Conservation (phyloP, 768 basidiomycete species). For the Amanita exitialis region DNA sequence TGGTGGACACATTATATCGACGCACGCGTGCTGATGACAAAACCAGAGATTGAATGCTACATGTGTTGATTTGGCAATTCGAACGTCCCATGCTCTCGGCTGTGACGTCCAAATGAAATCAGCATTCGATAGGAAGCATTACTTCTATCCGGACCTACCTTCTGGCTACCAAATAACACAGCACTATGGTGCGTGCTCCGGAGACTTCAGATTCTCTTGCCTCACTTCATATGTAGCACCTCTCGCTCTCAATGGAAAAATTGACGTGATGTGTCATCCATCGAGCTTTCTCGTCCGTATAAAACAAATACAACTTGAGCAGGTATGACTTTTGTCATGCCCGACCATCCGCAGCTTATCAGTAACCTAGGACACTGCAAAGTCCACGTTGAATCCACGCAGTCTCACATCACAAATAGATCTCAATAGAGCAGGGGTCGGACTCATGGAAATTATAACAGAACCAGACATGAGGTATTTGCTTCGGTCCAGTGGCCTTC, state of each 20-base stretch:
- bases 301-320: slow-evolving; percentile 92
- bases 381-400: slow-evolving; percentile 54
- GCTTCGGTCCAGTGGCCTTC: not conserved
- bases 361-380: slow-evolving; percentile 71
- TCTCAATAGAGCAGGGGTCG: slow-evolving; percentile 83
- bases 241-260: slow-evolving; percentile 55
- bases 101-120: slow-evolving; percentile 58
- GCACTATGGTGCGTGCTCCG: slow-evolving; percentile 57
- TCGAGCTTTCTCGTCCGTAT: slow-evolving; percentile 53
- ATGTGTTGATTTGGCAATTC: slow-evolving; percentile 71
- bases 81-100: slow-evolving; percentile 72
- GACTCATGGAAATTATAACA: slow-evolving; percentile 93
- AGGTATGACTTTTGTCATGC: slow-evolving; percentile 36
- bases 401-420: slow-evolving; percentile 58
- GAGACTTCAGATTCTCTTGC: not conserved
- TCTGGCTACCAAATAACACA: slow-evolving; percentile 97
- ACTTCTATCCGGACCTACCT: slow-evolving; percentile 93
- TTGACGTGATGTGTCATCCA: slow-evolving; percentile 34
- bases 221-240: slow-evolving; percentile 43
- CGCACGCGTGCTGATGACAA: slow-evolving; percentile 6
- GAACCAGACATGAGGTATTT: slow-evolving; percentile 77
- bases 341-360: slow-evolving; percentile 2
- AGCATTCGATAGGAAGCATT: slow-evolving; percentile 94
- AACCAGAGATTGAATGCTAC: slow-evolving; percentile 48
- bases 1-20: slow-evolving; percentile 15